phyloP scores from a whole-genome alignment of 1,139 yeast species.

The Candida sp. region DNA sequence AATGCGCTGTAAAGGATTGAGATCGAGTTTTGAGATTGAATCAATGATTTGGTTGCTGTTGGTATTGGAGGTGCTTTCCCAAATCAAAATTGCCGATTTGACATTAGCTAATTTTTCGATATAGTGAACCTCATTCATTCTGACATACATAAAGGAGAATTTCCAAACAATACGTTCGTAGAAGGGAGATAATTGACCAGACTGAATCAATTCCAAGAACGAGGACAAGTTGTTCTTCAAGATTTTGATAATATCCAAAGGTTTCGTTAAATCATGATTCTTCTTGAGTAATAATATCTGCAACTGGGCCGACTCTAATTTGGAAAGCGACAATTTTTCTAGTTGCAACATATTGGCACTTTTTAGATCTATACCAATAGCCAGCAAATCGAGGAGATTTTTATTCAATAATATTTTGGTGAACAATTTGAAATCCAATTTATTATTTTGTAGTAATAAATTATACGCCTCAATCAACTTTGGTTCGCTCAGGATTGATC shows the following conservation, averaged over 20 bases:
- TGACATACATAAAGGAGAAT: conserved; percentile 34
- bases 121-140: conserved; percentile 20
- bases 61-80: conserved; percentile 30
- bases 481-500: conserved; percentile 17
- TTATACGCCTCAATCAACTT: conserved; percentile 25
- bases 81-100: conserved; percentile 32
- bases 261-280: conserved; percentile 28
- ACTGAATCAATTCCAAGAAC: conserved; percentile 26
- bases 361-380: too few relatives aligned
- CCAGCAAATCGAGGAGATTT: too few relatives aligned
- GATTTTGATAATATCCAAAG: conserved; percentile 27
- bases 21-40: conserved; percentile 10
- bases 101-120: conserved; percentile 19
- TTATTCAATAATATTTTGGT: conserved; percentile 27
- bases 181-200: conserved; percentile 25
- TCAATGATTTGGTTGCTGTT: conserved; percentile 13
- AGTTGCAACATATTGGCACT: conserved; percentile 14
- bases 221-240: conserved; percentile 24
- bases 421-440: conserved; percentile 21
- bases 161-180: conserved; percentile 44
- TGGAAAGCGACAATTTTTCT: background rate
- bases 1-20: conserved; percentile 22
- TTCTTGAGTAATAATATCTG: conserved; percentile 34
- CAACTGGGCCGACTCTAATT: conserved; percentile 7
- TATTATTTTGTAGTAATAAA: conserved; percentile 23